Conservation (phyloP, 1,284 basidiomycete genomes). For the Microbotryomycetes sp. region DNA sequence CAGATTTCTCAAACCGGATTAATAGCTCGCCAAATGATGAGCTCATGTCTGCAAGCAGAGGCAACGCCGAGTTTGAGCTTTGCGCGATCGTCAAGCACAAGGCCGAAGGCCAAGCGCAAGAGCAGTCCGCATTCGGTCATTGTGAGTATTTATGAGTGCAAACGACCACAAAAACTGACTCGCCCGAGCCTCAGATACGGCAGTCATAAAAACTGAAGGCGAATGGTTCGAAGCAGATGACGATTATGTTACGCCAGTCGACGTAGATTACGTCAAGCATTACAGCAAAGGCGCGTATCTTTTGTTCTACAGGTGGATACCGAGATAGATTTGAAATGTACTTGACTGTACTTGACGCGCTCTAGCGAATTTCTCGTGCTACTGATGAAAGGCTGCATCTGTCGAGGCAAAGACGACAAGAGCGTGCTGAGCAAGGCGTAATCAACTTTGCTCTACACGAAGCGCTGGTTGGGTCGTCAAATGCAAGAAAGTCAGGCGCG, state of each 20-base stretch:
- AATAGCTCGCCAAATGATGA: neutral
- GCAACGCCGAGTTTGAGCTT: neutral
- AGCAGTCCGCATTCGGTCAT: no score
- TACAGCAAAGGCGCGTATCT: neutral
- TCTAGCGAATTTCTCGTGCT: no score
- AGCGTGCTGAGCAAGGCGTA: no score
- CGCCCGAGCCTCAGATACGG: neutral
- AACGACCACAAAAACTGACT: neutral
- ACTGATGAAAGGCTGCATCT: no score
- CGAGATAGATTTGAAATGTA: neutral
- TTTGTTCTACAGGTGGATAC: neutral
- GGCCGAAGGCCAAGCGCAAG: no score
- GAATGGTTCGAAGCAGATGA: neutral
- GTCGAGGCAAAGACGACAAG: no score
- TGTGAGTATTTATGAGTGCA: neutral
- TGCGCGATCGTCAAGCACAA: neutral
- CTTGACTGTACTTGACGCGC: no score
- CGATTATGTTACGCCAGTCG: neutral
- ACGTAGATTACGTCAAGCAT: neutral
- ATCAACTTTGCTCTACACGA: no score
- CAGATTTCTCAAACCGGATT: neutral
- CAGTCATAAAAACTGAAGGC: neutral
- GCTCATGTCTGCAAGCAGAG: no score
- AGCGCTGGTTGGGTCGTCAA: no score
- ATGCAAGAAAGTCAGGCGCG: no score